These are phyloP conservation scores for Alternaria panax DNA, from an alignment of 2,329 filamentous ascomycete species.

Conservation along the genomic window DNA sequence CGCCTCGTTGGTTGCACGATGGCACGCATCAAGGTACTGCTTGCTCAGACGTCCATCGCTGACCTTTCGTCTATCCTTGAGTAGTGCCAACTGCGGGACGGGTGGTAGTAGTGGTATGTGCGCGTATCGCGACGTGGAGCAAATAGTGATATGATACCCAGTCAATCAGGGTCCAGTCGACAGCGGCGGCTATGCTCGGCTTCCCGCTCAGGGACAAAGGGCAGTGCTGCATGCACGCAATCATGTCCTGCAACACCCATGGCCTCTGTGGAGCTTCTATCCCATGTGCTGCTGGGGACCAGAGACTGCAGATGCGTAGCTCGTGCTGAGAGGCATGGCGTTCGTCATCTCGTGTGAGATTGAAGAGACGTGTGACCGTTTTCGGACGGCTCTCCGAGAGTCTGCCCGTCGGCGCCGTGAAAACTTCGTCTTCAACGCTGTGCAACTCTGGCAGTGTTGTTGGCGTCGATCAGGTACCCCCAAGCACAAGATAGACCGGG, in stretches of 20 bases:
- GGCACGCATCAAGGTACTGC: constrained; percentile 7
- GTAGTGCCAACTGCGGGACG: background rate
- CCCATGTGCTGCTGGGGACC: constrained; percentile 12
- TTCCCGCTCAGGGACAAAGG: constrained; percentile 20
- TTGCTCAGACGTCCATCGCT: background rate
- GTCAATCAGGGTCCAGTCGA: constrained; percentile 12
- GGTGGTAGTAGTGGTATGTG: constrained; percentile 2
- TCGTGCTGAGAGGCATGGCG: constrained; percentile 1
- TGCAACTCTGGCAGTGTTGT: constrained; percentile 18
- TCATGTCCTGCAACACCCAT: constrained; percentile 22
- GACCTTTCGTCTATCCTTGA: background rate
- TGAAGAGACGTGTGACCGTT: background rate
- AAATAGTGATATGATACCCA: constrained; percentile 7
- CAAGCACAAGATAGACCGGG: constrained; percentile 1
- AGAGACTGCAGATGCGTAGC: constrained; percentile 9
- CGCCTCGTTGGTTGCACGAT: constrained; percentile 17
- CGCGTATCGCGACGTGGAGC: constrained; percentile 20
- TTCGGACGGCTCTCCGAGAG: constrained; percentile 5
- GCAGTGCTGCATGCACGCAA: constrained; percentile 26
- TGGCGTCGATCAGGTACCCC: constrained; percentile 10
- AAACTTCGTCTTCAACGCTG: constrained; percentile 2
- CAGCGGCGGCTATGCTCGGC: constrained; percentile 31
- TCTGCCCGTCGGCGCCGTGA: constrained; percentile 1
- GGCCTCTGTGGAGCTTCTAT: constrained; percentile 12
- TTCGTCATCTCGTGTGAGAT: constrained; percentile 7